phyloP scores from a whole-genome alignment of 2,329 filamentous ascomycete species.

The Aspergillus aculeatinus region DNA sequence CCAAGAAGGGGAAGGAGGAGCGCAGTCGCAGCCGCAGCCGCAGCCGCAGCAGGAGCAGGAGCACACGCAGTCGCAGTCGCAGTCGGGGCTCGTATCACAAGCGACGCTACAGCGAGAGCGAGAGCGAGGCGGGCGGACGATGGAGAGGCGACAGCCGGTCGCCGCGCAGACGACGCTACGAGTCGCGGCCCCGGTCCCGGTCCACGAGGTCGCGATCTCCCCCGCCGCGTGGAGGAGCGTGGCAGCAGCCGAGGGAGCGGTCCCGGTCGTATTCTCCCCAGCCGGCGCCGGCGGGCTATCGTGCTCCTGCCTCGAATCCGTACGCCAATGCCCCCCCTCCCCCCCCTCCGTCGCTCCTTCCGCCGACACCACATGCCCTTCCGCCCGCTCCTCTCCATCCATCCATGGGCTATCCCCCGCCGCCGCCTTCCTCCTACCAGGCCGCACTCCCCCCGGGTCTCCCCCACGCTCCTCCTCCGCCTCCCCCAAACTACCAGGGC shows the following conservation, averaged over 20 bases:
- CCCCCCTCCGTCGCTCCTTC: slow-evolving; percentile 7
- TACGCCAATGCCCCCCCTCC: slow-evolving; percentile 9
- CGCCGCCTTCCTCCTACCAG: slow-evolving; percentile 1
- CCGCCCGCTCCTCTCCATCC: slow-evolving; percentile 20
- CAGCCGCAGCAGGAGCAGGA: slow-evolving; percentile 29
- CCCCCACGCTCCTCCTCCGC: slow-evolving; percentile 25
- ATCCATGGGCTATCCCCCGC: slow-evolving; percentile 15
- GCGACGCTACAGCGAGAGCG: slow-evolving; percentile 42
- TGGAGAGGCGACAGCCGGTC: slow-evolving; percentile 29
- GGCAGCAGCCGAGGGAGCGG: slow-evolving; percentile 4
- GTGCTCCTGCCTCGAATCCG: not conserved
- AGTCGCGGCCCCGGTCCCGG: slow-evolving; percentile 27
- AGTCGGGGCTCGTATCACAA: slow-evolving; percentile 47
- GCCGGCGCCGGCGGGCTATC: slow-evolving; percentile 4
- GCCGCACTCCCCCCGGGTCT: slow-evolving; percentile 11
- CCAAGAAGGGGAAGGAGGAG: slow-evolving; percentile 20
- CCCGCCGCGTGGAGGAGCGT: slow-evolving; percentile 30
- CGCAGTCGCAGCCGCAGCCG: slow-evolving; percentile 42
- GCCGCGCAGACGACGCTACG: slow-evolving; percentile 20
- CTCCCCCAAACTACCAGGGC: slow-evolving; percentile 36
- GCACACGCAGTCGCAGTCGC: slow-evolving; percentile 46
- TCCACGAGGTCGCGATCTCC: slow-evolving; percentile 23
- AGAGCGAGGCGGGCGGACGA: slow-evolving; percentile 29
- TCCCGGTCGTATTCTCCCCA: slow-evolving; percentile 36
- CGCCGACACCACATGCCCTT: not conserved